Evolutionary conservation across 805 yeast genomes (phyloP).

Genomic region (Starmerella apicola): DNA sequence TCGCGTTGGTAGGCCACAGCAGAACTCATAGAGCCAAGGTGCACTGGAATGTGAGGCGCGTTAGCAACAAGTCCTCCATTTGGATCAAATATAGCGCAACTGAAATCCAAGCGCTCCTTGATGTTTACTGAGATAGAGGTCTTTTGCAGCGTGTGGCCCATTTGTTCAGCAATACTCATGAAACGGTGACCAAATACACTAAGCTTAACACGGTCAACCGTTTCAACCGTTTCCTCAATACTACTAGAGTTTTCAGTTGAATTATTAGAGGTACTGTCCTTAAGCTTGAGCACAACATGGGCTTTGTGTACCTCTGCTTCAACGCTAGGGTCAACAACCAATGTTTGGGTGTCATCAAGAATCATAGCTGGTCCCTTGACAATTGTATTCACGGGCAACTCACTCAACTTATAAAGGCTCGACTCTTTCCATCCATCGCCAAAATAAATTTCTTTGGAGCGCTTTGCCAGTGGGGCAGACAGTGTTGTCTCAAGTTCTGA

Average conservation of each 20-base stretch:
- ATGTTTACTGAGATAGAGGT: slow-evolving; percentile 75
- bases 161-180: slow-evolving; percentile 84
- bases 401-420: slow-evolving; percentile 44
- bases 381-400: slow-evolving; percentile 39
- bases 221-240: slow-evolving; percentile 5
- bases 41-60: slow-evolving; percentile 84
- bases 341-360: slow-evolving; percentile 72
- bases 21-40: slow-evolving; percentile 75
- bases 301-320: slow-evolving; percentile 43
- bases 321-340: slow-evolving; percentile 53
- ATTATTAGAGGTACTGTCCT: neutral
- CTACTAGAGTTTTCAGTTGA: neutral
- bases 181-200: slow-evolving; percentile 74
- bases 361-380: slow-evolving; percentile 63
- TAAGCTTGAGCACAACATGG: slow-evolving; percentile 44
- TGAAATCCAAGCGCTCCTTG: slow-evolving; percentile 70
- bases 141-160: slow-evolving; percentile 70
- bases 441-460: slow-evolving; percentile 43
- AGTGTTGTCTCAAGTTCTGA: neutral
- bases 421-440: slow-evolving; percentile 39
- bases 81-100: slow-evolving; percentile 70
- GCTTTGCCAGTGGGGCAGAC: slow-evolving; percentile 17
- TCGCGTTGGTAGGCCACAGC: slow-evolving; percentile 57
- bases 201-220: slow-evolving; percentile 54
- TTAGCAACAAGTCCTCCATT: slow-evolving; percentile 73